Evolutionary conservation across 768 basidiomycete species (phyloP), one percentile per base, ranked within the genome.

Genomic region (Panellus pusillus): DNA sequence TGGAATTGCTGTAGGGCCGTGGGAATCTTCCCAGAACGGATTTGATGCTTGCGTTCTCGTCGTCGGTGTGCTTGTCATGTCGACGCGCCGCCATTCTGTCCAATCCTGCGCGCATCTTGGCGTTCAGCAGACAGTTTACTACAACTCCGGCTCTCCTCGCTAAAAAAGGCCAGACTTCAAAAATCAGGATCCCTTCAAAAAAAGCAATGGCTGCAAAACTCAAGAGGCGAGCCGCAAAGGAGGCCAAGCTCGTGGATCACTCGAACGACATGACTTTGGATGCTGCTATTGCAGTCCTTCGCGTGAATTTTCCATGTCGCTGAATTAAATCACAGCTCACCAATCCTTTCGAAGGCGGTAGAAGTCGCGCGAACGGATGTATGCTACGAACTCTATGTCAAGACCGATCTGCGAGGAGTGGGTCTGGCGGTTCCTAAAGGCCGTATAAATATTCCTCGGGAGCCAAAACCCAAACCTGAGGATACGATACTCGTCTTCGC

Each of bases 401-500:
- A 89, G 62, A 93, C 93, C 1, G 83, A 84, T 55, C 79, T 89
- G 70, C 80, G 84, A 38, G 59, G 52, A 7, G 86, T 86, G 66
- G 90, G 91, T 61, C 76, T 87, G 40, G 80, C 90, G 24, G 85
- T 96, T 15, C 90, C 96, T 9, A 91, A 92, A 66, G 97, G 97
- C 3, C 89, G 93, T 58, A 84, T 94, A 46, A 86, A 81, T 61
- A 79, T 98, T 44, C 93, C 94, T 0, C 76, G 84, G 44, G 91
- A 95, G 63, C 81, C 88, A 36, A 91, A 91, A 64, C 69, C 81
- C 24, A 84, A 81, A 62, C 65, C 76, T 31, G 81, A 86, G 62
- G 89, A 91, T 55, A 84, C 80, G 50, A 86, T 98, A 49, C 79
- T 97, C n/a, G 93, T 96, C 28, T 98, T 98, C 63, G 94, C 94